phyloP scores from a whole-genome alignment of 495 filamentous ascomycete species.

The Cercophora samala region DNA sequence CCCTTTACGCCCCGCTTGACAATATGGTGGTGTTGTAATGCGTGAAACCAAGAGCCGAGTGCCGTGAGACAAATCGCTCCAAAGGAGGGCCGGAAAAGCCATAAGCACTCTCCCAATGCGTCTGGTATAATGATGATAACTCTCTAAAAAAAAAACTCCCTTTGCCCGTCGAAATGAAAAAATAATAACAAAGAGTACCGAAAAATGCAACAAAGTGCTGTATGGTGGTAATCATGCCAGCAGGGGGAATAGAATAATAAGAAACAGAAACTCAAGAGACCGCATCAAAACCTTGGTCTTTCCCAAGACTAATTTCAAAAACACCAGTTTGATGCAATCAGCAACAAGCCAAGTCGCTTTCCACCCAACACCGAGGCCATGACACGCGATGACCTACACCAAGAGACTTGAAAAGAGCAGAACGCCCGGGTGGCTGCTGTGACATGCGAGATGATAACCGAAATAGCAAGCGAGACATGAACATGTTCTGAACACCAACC shows the following conservation, averaged over 20 bases:
- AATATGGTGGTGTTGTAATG: constrained; percentile 24
- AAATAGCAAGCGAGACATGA: background rate
- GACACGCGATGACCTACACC: background rate
- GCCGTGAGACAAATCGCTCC: constrained; percentile 28
- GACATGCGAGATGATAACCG: background rate
- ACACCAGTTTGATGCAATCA: background rate
- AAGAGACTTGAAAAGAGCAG: background rate
- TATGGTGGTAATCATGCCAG: background rate
- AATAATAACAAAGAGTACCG: constrained; percentile 11
- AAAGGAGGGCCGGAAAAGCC: constrained; percentile 22
- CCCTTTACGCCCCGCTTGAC: constrained; percentile 25
- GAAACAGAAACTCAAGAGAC: background rate
- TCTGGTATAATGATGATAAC: constrained; percentile 14
- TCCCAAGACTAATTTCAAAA: background rate
- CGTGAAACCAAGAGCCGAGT: constrained; percentile 25
- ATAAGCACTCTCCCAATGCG: constrained; percentile 16
- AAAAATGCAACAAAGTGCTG: constrained; percentile 10
- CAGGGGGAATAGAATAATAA: background rate
- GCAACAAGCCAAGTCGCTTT: background rate
- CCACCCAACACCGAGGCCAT: background rate
- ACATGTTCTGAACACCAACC: background rate
- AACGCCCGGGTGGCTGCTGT: background rate
- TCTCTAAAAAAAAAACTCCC: constrained; percentile 23
- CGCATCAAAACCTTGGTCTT: background rate
- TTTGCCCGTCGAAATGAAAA: constrained; percentile 15